A percentile compares a stretch with the other conserved stretches of the same genome.
These are phyloP conservation scores for Lyophyllum decastes DNA, from an alignment of 768 basidiomycete species.

Conservation along the genomic window DNA sequence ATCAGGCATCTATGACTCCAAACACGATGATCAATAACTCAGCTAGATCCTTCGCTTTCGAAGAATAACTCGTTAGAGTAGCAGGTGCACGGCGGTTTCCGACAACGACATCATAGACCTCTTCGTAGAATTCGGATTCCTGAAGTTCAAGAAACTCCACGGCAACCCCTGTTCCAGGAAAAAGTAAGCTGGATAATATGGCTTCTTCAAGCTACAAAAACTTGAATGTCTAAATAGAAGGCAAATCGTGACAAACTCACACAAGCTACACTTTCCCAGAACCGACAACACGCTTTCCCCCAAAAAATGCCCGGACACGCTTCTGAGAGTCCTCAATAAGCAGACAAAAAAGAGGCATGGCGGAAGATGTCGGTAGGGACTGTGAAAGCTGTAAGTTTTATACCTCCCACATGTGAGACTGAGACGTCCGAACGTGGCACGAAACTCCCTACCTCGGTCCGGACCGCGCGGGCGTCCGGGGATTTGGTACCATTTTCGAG, in stretches of 20 bases:
- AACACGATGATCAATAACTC: conserved; percentile 54
- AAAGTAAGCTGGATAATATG: conserved; percentile 55
- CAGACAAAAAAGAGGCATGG: conserved; percentile 37
- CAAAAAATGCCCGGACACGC: conserved; percentile 56
- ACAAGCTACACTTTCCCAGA: conserved; percentile 59
- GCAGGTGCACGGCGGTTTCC: conserved; percentile 36
- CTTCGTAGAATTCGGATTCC: conserved; percentile 27
- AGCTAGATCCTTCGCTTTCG: conserved; percentile 32
- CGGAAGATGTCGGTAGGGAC: not conserved
- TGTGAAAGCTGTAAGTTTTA: not conserved
- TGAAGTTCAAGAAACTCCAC: conserved; percentile 40
- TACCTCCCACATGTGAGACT: conserved; percentile 3
- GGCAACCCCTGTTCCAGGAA: conserved; percentile 50
- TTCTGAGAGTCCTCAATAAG: conserved; percentile 49
- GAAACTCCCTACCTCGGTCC: not conserved
- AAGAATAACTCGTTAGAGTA: conserved; percentile 35
- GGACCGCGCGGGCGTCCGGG: not conserved
- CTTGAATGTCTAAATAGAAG: not conserved
- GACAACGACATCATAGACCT: conserved; percentile 49
- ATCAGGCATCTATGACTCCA: conserved; percentile 59
- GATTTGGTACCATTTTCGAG: not conserved
- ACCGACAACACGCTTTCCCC: conserved; percentile 54
- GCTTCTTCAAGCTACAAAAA: conserved; percentile 53
- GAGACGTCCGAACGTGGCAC: not conserved
- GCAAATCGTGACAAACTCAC: conserved; percentile 35